Base-by-base conservation (phyloP, 148 eudicot species). In the Rheum nobile region DNA sequence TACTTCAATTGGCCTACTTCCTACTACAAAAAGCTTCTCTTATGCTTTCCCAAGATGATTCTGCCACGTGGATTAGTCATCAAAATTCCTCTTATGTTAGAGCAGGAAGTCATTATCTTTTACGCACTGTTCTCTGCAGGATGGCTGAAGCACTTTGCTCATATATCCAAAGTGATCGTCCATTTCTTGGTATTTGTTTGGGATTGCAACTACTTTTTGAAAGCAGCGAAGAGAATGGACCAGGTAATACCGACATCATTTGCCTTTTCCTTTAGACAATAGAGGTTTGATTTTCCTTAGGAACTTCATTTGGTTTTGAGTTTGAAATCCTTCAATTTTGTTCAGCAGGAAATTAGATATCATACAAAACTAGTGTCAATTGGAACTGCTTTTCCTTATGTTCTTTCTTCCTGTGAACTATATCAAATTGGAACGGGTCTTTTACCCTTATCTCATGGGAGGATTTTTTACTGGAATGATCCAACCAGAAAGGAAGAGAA, bases 191-290 rank as follows among this genome's bases (percentile, higher is more conserved):
- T 79, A 92, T 96, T 75, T 92, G 97, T 85, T 88, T 96, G 68
- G 99, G 99, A 69, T 72, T 96, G 79, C 99, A 96, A 73, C 86
- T 96, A 73, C 97, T 96, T 78, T 96, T 96, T 81, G 97, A 92
- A 72, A 87, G 91, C 39, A 96, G 99, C 79, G 91, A 85, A 76
- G 99, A 96, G 82, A 90, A 96, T 75, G 99, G 97, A 78, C 84
- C 83, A 32, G 99, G 97, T 92, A 81, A 29, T 10, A 35, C 31
- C 8, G 37, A 38, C 37, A 61, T 71, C 31, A 37, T 46, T 71
- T 9, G 44, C 22, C 24, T 65, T 4, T 32, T 24, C 16, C 32
- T 16, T 65, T 16, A 34, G 21, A 65, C 41, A 17, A 32, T 32
- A 4, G 5, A 14, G 4, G 69, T 31, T 65, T 14, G 12, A 6